phyloP scores from a whole-genome alignment of 495 filamentous ascomycete genomes.

The Astrothelium subdiscretum region DNA sequence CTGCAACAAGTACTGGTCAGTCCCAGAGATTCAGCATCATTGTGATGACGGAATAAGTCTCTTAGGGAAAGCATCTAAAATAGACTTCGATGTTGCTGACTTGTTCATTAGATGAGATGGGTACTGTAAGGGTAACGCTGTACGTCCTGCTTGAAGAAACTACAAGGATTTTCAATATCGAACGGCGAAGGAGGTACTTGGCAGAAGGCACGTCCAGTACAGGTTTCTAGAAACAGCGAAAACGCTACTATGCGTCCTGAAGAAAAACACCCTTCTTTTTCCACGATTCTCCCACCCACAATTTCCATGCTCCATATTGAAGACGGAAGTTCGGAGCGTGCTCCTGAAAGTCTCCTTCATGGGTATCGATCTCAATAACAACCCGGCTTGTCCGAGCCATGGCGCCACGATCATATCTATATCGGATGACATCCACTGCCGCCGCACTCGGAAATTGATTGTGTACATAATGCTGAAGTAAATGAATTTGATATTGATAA shows the following conservation, averaged over 20 bases:
- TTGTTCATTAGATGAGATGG: neutral
- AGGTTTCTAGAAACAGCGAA: neutral
- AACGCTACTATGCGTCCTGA: neutral
- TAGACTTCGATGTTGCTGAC: neutral
- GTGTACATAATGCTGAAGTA: neutral
- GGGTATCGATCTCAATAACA: neutral
- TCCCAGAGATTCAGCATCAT: neutral
- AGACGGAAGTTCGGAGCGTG: neutral
- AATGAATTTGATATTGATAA: neutral
- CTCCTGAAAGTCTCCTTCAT: neutral
- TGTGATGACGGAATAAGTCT: neutral
- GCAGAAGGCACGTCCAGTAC: neutral
- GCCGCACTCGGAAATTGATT: neutral
- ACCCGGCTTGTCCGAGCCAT: neutral
- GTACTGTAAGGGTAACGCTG: neutral
- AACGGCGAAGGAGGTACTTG: neutral
- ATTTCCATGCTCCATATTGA: neutral
- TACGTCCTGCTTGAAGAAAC: neutral
- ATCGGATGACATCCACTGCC: neutral
- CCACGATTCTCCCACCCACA: neutral
- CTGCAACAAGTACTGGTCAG: neutral
- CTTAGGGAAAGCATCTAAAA: neutral
- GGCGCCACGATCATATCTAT: neutral
- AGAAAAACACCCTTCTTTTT: neutral
- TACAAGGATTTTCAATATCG: neutral